phyloP scores from a whole-genome alignment of 805 yeast species.

The Kodamaea neixiangensis region DNA sequence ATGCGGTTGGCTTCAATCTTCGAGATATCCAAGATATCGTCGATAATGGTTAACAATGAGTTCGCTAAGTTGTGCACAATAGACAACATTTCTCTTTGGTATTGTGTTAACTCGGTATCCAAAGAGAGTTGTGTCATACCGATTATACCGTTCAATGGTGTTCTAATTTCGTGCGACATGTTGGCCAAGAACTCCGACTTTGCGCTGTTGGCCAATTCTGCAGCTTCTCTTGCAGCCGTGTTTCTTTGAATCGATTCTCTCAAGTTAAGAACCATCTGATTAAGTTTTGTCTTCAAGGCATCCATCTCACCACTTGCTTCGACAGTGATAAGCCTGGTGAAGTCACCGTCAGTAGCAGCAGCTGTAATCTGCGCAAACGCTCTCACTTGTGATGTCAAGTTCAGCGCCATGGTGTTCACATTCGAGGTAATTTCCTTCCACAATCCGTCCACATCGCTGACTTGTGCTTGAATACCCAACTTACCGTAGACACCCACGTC shows the following conservation, averaged over 20 bases:
- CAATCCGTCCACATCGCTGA: slow-evolving; percentile 84
- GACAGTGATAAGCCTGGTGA: slow-evolving; percentile 85
- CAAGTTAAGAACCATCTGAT: slow-evolving; percentile 66
- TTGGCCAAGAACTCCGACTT: slow-evolving; percentile 89
- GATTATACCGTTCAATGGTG: slow-evolving; percentile 91
- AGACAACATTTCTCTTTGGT: slow-evolving; percentile 88
- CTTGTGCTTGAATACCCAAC: slow-evolving; percentile 90
- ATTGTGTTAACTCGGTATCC: slow-evolving; percentile 87
- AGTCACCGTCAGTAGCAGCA: slow-evolving; percentile 93
- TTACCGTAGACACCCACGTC: slow-evolving; percentile 95
- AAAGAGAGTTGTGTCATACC: slow-evolving; percentile 90
- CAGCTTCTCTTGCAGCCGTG: slow-evolving; percentile 93
- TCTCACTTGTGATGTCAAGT: slow-evolving; percentile 86
- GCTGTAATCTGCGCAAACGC: slow-evolving; percentile 93
- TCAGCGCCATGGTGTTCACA: slow-evolving; percentile 93
- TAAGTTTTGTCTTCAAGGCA: slow-evolving; percentile 61
- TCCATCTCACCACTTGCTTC: slow-evolving; percentile 93
- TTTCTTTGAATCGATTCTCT: slow-evolving; percentile 89
- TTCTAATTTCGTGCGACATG: slow-evolving; percentile 81
- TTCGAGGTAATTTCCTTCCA: slow-evolving; percentile 92
- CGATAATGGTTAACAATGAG: slow-evolving; percentile 81
- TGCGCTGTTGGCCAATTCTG: slow-evolving; percentile 85
- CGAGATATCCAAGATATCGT: slow-evolving; percentile 87
- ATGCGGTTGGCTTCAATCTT: slow-evolving; percentile 92
- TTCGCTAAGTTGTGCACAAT: slow-evolving; percentile 88